phyloP scores from a whole-genome alignment of 306 rosid species.

The Dicorynia guianensis region DNA sequence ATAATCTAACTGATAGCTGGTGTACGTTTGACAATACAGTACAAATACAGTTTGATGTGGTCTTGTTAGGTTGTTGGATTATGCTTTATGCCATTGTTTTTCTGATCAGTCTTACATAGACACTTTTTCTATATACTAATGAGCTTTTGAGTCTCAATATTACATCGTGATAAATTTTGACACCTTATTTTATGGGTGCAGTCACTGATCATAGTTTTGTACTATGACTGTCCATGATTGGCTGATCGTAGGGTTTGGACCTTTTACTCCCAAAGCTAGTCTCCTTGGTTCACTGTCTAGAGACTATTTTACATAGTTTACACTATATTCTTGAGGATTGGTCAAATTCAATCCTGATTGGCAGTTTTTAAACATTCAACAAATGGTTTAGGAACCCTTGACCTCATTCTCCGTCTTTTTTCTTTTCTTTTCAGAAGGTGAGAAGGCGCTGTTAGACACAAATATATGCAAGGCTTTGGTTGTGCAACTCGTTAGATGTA shows the following conservation, averaged over 20 bases:
- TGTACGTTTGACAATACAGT: not conserved
- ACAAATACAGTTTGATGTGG: not conserved
- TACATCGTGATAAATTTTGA: not conserved
- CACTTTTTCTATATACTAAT: not conserved
- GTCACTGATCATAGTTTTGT: not conserved
- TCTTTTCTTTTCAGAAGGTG: too few relatives aligned
- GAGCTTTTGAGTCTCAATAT: not conserved
- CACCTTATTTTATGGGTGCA: not conserved
- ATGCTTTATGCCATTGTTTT: not conserved
- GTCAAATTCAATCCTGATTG: not conserved
- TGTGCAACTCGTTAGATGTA: not conserved
- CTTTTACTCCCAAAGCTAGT: slow-evolving; percentile 4
- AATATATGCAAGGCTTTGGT: too few relatives aligned
- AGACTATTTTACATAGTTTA: not conserved
- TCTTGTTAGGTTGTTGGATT: slow-evolving; percentile 7
- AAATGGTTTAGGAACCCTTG: too few relatives aligned
- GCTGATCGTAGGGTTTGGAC: not conserved
- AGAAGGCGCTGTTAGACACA: too few relatives aligned
- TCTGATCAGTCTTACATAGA: not conserved
- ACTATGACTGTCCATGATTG: too few relatives aligned
- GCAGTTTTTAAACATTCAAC: not conserved
- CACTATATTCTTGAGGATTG: not conserved
- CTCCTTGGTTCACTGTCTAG: not conserved
- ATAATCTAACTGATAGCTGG: not conserved
- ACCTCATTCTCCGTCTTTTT: too few relatives aligned